phyloP scores from a whole-genome alignment of 2,329 filamentous ascomycete species.

The Claviceps spartinae region DNA sequence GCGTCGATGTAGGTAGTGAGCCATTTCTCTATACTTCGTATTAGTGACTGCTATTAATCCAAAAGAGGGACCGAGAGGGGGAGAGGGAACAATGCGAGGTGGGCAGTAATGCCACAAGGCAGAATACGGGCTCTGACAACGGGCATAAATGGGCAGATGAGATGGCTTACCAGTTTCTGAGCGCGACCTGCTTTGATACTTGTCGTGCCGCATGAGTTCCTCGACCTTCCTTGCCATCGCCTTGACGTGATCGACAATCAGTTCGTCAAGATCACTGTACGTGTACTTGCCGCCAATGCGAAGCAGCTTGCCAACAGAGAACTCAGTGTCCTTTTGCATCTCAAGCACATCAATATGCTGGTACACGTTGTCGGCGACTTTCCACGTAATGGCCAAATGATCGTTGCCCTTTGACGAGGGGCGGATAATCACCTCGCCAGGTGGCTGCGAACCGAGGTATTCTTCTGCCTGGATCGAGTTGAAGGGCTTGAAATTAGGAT shows the following conservation, averaged over 20 bases:
- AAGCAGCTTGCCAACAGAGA: slow-evolving; percentile 75
- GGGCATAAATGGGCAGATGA: too few species aligned
- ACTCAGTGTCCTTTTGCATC: slow-evolving; percentile 93
- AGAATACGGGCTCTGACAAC: too few species aligned
- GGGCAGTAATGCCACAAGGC: too few species aligned
- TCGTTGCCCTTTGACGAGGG: slow-evolving; percentile 92
- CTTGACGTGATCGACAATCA: slow-evolving; percentile 95
- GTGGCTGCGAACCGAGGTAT: slow-evolving; percentile 71
- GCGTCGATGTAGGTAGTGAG: slow-evolving; percentile 90
- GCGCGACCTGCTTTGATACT: slow-evolving; percentile 73
- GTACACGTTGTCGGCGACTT: slow-evolving; percentile 90
- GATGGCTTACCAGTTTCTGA: slow-evolving; percentile 64
- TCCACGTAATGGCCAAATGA: slow-evolving; percentile 94
- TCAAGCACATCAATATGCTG: slow-evolving; percentile 97
- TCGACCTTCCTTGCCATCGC: slow-evolving; percentile 97
- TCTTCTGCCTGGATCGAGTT: slow-evolving; percentile 88
- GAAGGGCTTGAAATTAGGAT: slow-evolving; percentile 89
- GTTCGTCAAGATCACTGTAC: slow-evolving; percentile 90
- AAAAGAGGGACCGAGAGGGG: background rate
- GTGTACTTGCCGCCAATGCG: slow-evolving; percentile 79
- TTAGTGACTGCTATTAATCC: slow-evolving; percentile 22
- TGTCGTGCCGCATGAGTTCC: slow-evolving; percentile 88
- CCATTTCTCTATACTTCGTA: slow-evolving; percentile 61
- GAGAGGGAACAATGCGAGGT: background rate
- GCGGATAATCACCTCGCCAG: slow-evolving; percentile 86